Percentiles rank a stretch among this genome's conserved stretches.
Conservation (phyloP, 768 basidiomycete genomes). For the Sistotremastrum suecicum region DNA sequence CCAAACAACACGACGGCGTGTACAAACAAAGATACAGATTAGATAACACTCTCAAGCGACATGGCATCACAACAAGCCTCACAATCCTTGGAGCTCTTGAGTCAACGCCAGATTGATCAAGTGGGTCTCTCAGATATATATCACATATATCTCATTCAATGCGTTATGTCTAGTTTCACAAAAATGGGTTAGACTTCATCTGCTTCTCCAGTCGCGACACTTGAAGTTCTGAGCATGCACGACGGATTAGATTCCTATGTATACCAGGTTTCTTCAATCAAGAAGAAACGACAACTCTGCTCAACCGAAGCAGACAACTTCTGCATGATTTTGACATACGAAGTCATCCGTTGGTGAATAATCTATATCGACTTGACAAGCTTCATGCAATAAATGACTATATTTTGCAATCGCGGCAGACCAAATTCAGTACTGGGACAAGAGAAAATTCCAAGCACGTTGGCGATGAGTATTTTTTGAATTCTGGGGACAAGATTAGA, state of each 20-base stretch:
- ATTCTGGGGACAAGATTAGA: slow-evolving; percentile 85
- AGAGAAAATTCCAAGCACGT: slow-evolving; percentile 51
- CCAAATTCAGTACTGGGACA: slow-evolving; percentile 70
- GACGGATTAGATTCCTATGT: slow-evolving; percentile 51
- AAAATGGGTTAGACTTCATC: too few relatives aligned
- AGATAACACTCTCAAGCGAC: too few relatives aligned
- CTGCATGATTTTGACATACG: slow-evolving; percentile 66
- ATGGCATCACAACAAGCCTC: too few relatives aligned
- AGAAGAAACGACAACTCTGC: slow-evolving; percentile 45
- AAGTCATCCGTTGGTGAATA: slow-evolving; percentile 64
- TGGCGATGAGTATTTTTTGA: slow-evolving; percentile 88
- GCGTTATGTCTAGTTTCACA: too few relatives aligned
- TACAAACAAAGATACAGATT: too few relatives aligned
- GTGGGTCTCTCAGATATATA: too few relatives aligned
- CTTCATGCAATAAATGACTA: not conserved
- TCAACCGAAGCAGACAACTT: slow-evolving; percentile 58
- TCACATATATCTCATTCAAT: too few relatives aligned
- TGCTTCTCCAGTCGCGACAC: too few relatives aligned
- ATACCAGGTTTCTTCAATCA: slow-evolving; percentile 55
- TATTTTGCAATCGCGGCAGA: slow-evolving; percentile 31
- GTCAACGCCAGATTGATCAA: too few relatives aligned
- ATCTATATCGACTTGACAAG: not conserved
- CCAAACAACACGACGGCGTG: too few relatives aligned
- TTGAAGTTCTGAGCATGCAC: too few relatives aligned
- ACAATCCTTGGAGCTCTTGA: too few relatives aligned